These are phyloP conservation scores for Evernia prunastri DNA, from an alignment of 495 filamentous ascomycete species.

Conservation along the genomic window DNA sequence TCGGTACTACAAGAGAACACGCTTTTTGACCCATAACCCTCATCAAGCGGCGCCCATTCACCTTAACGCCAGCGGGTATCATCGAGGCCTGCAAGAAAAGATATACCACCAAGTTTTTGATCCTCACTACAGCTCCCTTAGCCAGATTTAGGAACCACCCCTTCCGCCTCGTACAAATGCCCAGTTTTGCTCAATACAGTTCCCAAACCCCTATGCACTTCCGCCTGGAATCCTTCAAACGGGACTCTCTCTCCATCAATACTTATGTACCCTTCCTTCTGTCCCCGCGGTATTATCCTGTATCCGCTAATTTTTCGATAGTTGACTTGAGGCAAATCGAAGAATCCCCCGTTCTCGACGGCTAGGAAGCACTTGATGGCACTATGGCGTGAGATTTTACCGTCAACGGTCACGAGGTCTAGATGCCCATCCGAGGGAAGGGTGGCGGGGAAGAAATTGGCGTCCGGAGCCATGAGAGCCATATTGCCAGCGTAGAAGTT, in stretches of 20 bases:
- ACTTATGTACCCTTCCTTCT: conserved; percentile 72
- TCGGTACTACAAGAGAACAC: not conserved
- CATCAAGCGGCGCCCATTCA: not conserved
- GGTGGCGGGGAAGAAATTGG: conserved; percentile 82
- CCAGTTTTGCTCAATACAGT: conserved; percentile 69
- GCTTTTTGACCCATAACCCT: not conserved
- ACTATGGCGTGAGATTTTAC: conserved; percentile 57
- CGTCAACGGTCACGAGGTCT: conserved; percentile 76
- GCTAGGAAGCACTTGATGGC: conserved; percentile 61
- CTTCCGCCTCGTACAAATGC: conserved; percentile 66
- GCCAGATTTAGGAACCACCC: conserved; percentile 28
- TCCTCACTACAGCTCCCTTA: not conserved
- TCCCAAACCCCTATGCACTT: conserved; percentile 80
- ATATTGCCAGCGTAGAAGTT: conserved; percentile 94
- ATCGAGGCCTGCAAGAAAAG: not conserved
- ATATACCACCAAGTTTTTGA: not conserved
- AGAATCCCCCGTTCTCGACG: conserved; percentile 64
- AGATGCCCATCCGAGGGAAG: conserved; percentile 78
- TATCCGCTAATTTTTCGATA: conserved; percentile 80
- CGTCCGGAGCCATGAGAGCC: conserved; percentile 81
- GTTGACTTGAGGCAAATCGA: conserved; percentile 66
- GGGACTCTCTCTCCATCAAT: conserved; percentile 87
- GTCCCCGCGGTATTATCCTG: conserved; percentile 67
- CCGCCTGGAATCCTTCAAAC: conserved; percentile 83
- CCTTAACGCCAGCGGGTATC: conserved; percentile 14